A percentile compares a stretch with the other conserved stretches of the same genome.
phyloP scores from a whole-genome alignment of 2,329 filamentous ascomycete genomes.

The Fusarium odoratissimum region DNA sequence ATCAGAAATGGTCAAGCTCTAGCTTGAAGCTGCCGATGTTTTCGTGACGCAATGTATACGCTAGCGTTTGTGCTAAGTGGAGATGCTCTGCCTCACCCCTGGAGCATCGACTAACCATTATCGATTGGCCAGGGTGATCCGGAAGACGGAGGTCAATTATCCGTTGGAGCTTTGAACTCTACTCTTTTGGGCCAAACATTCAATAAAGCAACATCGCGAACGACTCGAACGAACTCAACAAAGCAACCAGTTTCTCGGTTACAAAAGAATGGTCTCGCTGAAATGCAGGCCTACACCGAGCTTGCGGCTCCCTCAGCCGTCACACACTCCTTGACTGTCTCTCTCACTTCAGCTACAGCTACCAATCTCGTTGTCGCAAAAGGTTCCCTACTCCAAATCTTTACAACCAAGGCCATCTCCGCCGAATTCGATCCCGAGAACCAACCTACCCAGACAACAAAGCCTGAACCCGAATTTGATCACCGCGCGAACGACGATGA shows the following conservation, averaged over 20 bases:
- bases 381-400: constrained; percentile 93
- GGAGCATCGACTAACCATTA: not conserved
- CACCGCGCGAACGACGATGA: constrained; percentile 69
- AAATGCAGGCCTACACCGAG: constrained; percentile 98
- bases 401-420: constrained; percentile 75
- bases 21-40: constrained; percentile 30
- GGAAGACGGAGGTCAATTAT: constrained; percentile 27
- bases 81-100: constrained; percentile 13
- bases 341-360: constrained; percentile 79
- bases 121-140: not conserved
- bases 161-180: constrained; percentile 34
- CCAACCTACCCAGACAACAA: constrained; percentile 50
- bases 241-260: constrained; percentile 33
- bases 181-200: constrained; percentile 35
- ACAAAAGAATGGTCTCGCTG: constrained; percentile 52
- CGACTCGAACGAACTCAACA: not conserved
- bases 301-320: constrained; percentile 93
- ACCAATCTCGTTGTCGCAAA: constrained; percentile 92
- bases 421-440: constrained; percentile 68
- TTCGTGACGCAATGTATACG: constrained; percentile 45
- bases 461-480: constrained; percentile 62
- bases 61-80: constrained; percentile 27
- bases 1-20: constrained; percentile 23
- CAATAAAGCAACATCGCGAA: constrained; percentile 32
- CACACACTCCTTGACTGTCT: constrained; percentile 83